These are phyloP conservation scores for Pseudomicrostroma phylloplanum DNA, from an alignment of 1,284 basidiomycete species.

Conservation along the genomic window DNA sequence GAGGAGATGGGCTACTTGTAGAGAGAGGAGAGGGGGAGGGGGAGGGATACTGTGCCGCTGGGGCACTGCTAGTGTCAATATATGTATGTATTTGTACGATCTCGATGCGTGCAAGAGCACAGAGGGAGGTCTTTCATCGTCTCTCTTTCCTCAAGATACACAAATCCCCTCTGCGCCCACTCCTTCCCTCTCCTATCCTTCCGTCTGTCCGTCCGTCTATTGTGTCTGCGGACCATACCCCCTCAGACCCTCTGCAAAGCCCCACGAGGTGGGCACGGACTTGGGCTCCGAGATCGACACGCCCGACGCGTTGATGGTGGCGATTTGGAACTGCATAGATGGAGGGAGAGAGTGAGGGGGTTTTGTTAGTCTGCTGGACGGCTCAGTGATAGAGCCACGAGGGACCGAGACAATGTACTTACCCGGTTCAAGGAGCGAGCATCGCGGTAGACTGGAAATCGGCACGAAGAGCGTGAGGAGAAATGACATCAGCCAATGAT, in stretches of 20 bases:
- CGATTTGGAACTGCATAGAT: conserved; percentile 78
- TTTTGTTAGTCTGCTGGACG: neutral
- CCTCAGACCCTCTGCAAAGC: conserved; percentile 82
- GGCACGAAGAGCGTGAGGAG: neutral
- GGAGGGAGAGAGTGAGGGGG: neutral
- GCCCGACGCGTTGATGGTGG: conserved; percentile 73
- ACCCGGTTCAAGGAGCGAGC: conserved; percentile 94
- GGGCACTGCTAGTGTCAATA: too few species aligned
- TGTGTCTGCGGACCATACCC: conserved; percentile 56
- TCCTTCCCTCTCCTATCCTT: too few species aligned
- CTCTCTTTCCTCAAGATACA: too few species aligned
- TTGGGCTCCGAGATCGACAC: conserved; percentile 74
- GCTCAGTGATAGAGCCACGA: neutral
- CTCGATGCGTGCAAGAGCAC: too few species aligned
- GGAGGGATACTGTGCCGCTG: too few species aligned
- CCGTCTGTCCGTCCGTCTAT: conserved; percentile 13
- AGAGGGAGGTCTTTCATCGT: too few species aligned
- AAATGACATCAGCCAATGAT: neutral
- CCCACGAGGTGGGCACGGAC: conserved; percentile 73
- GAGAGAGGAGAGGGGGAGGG: neutral
- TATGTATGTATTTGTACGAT: too few species aligned
- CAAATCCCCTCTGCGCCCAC: too few species aligned
- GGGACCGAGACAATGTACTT: conserved; percentile 29
- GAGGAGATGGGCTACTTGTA: conserved; percentile 11
- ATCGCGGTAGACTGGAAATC: conserved; percentile 70